Conservation (phyloP, 331 rosid species). For the Quercus tomentella region DNA sequence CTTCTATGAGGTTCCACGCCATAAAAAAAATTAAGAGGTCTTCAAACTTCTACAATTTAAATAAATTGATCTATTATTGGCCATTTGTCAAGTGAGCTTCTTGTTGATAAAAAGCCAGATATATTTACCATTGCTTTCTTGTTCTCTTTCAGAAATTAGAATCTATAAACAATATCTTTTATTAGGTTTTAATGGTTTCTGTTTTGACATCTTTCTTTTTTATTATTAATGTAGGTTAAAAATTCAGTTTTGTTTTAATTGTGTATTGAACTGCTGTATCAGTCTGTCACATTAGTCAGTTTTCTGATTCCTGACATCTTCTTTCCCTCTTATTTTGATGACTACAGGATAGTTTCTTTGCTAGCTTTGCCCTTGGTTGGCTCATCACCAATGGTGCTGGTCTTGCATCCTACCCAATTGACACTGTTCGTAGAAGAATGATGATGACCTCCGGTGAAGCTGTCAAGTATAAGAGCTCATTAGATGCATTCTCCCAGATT, state of each 20-base stretch:
- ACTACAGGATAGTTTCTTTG: conserved; percentile 79
- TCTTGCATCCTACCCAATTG: conserved; percentile 90
- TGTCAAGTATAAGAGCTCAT: conserved; percentile 84
- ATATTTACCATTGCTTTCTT: neutral
- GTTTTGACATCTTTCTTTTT: neutral
- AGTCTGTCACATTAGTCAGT: neutral
- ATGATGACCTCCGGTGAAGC: conserved; percentile 99
- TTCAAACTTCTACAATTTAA: neutral
- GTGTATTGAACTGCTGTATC: neutral
- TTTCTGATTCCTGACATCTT: neutral
- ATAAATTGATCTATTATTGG: neutral
- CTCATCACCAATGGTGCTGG: conserved; percentile 96
- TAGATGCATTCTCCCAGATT: conserved; percentile 76
- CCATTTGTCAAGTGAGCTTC: neutral
- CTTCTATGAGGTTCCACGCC: no score
- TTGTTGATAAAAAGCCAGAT: neutral
- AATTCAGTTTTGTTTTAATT: neutral
- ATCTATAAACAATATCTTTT: neutral
- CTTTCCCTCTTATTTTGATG: neutral
- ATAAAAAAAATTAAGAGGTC: neutral
- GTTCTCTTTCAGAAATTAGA: neutral
- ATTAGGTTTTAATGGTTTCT: neutral
- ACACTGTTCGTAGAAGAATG: conserved; percentile 96
- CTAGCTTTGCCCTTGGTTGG: conserved; percentile 97
- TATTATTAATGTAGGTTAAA: neutral